Evolutionary conservation across 106 monocot genomes (phyloP), one percentile per base, ranked within the genome.

Genomic region (Vanilla planifolia): DNA sequence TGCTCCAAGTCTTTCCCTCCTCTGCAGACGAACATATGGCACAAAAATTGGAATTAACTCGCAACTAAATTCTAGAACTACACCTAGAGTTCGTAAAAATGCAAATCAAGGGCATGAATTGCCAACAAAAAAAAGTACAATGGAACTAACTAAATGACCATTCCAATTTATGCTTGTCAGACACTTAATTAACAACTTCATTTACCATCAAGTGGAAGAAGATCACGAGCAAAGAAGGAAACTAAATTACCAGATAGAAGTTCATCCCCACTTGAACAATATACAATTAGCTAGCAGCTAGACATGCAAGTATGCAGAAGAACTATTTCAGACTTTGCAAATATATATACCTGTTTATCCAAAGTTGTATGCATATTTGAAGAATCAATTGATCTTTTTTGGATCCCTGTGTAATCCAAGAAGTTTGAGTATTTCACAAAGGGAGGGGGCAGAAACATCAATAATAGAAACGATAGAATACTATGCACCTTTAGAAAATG

Each of bases 11-110:
- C 29, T 50, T 11, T 19, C 44, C 45, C 33, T 36, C 34, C n/a
- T 37, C 72, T 78, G 61, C 8, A 19, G 16, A 43, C 28, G 26
- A 64, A 24, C 33, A 57, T 39, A 59, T 33, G 45, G 11, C 2
- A 14, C 23, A 32, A 43, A 9, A 19, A 45, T 51, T 41, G 14
- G 34, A 32, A 48, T 25, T 33, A 44, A 56, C 1, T 1, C 25
- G 22, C 25, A 62, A 11, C 4, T 3, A 47, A 63, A 17, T 45
- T 7, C 28, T 14, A 3, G 11, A 43, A n/a, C 4, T 11, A 46
- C 33, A 16, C 28, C 37, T 5, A 40, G 27, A 23, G 40, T 46
- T 46, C 14, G 4, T 46, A 46, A 46, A 46, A n/a, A n/a, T n/a
- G n/a, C n/a, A n/a, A n/a, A n/a, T 16, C 17, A 5, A 17, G 45